These are phyloP conservation scores for Gastrolobium bilobum DNA, from an alignment of 306 rosid species.

Conservation along the genomic window DNA sequence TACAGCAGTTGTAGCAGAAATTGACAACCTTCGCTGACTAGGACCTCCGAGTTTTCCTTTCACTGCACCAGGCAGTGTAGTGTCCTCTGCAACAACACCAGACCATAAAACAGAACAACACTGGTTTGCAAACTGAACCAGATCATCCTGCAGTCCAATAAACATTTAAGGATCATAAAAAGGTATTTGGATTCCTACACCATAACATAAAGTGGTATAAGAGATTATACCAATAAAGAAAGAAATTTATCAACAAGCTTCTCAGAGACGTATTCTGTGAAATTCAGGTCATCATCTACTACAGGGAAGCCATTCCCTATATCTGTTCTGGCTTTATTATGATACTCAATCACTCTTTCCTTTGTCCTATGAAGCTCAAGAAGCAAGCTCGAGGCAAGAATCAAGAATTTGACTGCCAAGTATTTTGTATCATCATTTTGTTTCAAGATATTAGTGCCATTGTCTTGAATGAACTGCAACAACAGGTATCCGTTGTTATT, in stretches of 20 bases:
- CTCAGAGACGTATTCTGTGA: conserved; percentile 58
- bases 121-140: conserved; percentile 69
- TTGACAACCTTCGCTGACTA: conserved; percentile 89
- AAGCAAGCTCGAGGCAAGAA: conserved; percentile 74
- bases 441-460: conserved; percentile 59
- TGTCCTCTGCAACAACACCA: conserved; percentile 54
- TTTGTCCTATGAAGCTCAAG: conserved; percentile 76
- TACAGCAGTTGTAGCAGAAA: conserved; percentile 72
- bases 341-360: conserved; percentile 61
- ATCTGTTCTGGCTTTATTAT: conserved; percentile 54
- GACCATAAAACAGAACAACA: conserved; percentile 84
- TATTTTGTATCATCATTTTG: conserved; percentile 58
- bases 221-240: conserved; percentile 70
- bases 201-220: conserved; percentile 27
- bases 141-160: conserved; percentile 72
- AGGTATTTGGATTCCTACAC: conserved; percentile 37
- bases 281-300: conserved; percentile 52
- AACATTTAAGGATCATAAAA: conserved; percentile 44
- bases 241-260: conserved; percentile 63
- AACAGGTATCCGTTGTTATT: conserved; percentile 20
- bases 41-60: conserved; percentile 98
- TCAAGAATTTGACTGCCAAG: conserved; percentile 77
- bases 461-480: conserved; percentile 74
- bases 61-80: conserved; percentile 78
- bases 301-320: conserved; percentile 48